These are phyloP conservation scores for cucumber (Cucumis sativus) DNA, from an alignment of 306 rosid species.

Conservation along the genomic window DNA sequence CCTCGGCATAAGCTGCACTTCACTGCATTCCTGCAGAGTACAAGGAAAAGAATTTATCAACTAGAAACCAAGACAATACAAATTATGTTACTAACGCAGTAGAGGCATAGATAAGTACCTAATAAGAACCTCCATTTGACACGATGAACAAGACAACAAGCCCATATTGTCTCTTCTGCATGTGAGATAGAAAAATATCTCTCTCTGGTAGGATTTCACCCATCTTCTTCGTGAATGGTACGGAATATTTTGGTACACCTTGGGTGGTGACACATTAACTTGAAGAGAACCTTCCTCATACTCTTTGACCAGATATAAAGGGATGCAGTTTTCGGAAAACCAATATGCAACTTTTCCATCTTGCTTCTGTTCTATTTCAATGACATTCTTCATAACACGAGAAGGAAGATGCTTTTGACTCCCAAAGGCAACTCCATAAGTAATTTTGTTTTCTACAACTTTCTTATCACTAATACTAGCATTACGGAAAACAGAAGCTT, in stretches of 20 bases:
- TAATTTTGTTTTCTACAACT: constrained; percentile 36
- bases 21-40: constrained; percentile 54
- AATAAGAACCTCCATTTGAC: constrained; percentile 43
- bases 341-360: constrained; percentile 62
- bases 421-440: constrained; percentile 71
- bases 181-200: constrained; percentile 60
- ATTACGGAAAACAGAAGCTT: constrained; percentile 87
- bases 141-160: constrained; percentile 46
- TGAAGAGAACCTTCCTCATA: constrained; percentile 43
- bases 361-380: constrained; percentile 47
- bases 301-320: constrained; percentile 75
- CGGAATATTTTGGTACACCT: constrained; percentile 27
- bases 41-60: constrained; percentile 10
- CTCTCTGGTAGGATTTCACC: constrained; percentile 37
- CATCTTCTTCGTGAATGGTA: constrained; percentile 30
- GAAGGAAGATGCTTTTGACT: constrained; percentile 92
- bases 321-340: constrained; percentile 77
- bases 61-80: constrained; percentile 1
- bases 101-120: constrained; percentile 31
- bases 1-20: constrained; percentile 83
- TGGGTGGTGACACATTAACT: constrained; percentile 15
- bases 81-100: not conserved
- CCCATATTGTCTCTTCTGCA: constrained; percentile 82
- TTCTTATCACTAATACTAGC: constrained; percentile 60
- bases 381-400: constrained; percentile 68